Conservation (phyloP, 352 stramenopile species). For the Pythium aristosporum region DNA sequence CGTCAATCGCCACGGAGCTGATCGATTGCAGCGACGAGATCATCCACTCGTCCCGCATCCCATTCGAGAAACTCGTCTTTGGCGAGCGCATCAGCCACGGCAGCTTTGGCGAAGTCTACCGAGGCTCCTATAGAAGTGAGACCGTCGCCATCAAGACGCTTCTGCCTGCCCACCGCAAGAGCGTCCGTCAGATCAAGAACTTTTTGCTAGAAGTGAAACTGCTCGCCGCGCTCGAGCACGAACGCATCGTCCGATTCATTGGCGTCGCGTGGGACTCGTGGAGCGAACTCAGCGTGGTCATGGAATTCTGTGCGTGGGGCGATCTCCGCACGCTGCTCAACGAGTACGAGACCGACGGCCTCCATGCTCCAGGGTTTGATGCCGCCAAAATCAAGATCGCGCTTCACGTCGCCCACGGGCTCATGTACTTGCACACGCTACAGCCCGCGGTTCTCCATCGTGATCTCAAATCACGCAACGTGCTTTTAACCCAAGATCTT, state of each 20-base stretch:
- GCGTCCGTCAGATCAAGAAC: slow-evolving; percentile 43
- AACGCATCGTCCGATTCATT: slow-evolving; percentile 58
- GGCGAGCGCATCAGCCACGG: slow-evolving; percentile 39
- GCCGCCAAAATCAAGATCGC: slow-evolving; percentile 29
- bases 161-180: slow-evolving; percentile 39
- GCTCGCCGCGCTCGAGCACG: slow-evolving; percentile 55
- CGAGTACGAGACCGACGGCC: slow-evolving; percentile 27
- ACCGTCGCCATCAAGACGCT: slow-evolving; percentile 57
- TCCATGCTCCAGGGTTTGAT: background rate
- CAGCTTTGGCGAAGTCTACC: slow-evolving; percentile 47
- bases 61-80: slow-evolving; percentile 39
- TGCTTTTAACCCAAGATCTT: slow-evolving; percentile 21
- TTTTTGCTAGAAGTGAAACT: slow-evolving; percentile 54
- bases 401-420: slow-evolving; percentile 1
- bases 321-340: slow-evolving; percentile 33
- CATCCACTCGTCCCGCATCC: slow-evolving; percentile 33
- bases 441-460: slow-evolving; percentile 14
- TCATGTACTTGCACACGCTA: slow-evolving; percentile 7
- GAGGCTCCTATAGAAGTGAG: slow-evolving; percentile 38
- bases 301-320: slow-evolving; percentile 29
- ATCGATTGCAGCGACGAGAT: slow-evolving; percentile 7
- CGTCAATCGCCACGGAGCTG: background rate
- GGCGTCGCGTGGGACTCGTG: slow-evolving; percentile 50
- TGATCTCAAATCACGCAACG: slow-evolving; percentile 26
- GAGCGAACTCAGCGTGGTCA: slow-evolving; percentile 19